phyloP scores from a whole-genome alignment of 208 protist genomes.

The Endotrypanum monterogeii region DNA sequence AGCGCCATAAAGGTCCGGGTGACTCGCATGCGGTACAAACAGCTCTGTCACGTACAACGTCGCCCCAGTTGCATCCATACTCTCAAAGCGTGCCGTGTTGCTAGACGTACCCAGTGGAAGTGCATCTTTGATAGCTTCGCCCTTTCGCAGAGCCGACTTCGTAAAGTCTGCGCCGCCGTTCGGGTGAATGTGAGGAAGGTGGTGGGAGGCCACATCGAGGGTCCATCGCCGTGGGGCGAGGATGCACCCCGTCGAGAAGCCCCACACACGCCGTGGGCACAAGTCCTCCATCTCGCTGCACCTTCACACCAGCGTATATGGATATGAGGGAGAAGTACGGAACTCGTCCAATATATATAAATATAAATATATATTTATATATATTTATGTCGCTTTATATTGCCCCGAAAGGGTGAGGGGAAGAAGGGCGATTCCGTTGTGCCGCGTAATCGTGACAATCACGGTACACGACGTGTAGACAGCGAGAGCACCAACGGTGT shows the following conservation, averaged over 20 bases:
- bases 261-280: conserved; percentile 38
- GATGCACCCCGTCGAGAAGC: conserved; percentile 50
- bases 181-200: conserved; percentile 24
- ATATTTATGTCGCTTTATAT: no score
- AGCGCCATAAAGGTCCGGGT: background rate
- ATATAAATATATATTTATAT: background rate
- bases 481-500: background rate
- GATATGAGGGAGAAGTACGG: background rate
- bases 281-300: conserved; percentile 28
- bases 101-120: conserved; percentile 25
- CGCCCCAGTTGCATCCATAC: conserved; percentile 26
- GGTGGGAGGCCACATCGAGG: conserved; percentile 49
- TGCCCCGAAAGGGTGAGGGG: no score
- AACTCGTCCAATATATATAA: background rate
- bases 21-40: conserved; percentile 34
- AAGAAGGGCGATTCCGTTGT: no score
- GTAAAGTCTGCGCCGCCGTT: background rate
- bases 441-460: background rate
- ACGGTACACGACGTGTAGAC: background rate
- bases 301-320: background rate
- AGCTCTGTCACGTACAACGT: conserved; percentile 62
- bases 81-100: conserved; percentile 58
- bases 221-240: conserved; percentile 66
- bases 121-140: background rate
- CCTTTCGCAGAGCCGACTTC: no score